phyloP scores from a whole-genome alignment of 495 filamentous ascomycete genomes.

The Parmelia sp. region DNA sequence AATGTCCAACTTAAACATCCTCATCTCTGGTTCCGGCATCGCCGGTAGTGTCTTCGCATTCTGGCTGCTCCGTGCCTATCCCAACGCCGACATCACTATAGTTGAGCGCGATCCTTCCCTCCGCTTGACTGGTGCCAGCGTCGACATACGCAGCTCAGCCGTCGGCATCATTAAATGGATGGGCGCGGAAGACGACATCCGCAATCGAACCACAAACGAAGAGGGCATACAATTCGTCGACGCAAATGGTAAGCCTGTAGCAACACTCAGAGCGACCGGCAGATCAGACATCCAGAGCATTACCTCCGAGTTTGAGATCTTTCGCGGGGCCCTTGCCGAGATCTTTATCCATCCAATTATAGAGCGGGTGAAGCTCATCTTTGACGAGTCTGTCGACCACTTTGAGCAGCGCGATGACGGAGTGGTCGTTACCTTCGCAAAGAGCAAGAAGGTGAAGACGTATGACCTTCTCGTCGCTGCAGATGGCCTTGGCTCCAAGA shows the following conservation, averaged over 20 bases:
- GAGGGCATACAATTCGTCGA: constrained; percentile 27
- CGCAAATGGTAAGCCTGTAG: constrained; percentile 20
- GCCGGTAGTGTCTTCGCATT: constrained; percentile 26
- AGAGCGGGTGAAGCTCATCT: constrained; percentile 31
- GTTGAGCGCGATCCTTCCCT: constrained; percentile 32
- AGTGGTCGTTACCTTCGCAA: constrained; percentile 9
- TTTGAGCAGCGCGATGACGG: constrained; percentile 14
- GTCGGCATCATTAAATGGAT: constrained; percentile 33
- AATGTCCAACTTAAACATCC: constrained; percentile 24
- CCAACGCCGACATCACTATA: constrained; percentile 26
- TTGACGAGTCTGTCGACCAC: constrained; percentile 24
- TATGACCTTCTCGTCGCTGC: constrained; percentile 38
- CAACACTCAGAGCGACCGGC: constrained; percentile 25
- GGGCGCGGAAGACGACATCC: constrained; percentile 28
- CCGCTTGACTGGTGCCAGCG: constrained; percentile 31
- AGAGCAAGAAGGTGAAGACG: constrained; percentile 9
- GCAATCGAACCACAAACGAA: constrained; percentile 23
- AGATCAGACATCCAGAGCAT: constrained; percentile 29
- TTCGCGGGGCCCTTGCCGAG: constrained; percentile 41
- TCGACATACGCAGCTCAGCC: constrained; percentile 36
- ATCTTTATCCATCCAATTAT: constrained; percentile 38
- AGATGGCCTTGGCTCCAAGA: constrained; percentile 35
- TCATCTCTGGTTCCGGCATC: constrained; percentile 30
- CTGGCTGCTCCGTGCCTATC: constrained; percentile 24
- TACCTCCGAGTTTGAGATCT: constrained; percentile 46